These are phyloP conservation scores for Aciculosporium take DNA, from an alignment of 2,329 filamentous ascomycete genomes.

Conservation along the genomic window DNA sequence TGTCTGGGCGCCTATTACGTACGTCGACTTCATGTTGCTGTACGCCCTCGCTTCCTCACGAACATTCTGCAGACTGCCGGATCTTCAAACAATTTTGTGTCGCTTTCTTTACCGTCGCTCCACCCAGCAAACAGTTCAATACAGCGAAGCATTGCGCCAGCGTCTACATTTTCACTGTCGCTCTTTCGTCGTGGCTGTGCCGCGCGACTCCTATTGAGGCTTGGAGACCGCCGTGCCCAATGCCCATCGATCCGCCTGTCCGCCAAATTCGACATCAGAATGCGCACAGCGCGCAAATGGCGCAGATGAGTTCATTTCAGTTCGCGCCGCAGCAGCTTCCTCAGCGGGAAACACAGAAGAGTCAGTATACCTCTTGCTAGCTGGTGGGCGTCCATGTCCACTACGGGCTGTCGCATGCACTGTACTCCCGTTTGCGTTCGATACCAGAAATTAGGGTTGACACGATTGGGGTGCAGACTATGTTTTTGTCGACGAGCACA, in stretches of 20 bases:
- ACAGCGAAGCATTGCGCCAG: background rate
- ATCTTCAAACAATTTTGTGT: background rate
- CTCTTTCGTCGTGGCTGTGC: background rate
- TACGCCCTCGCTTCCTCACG: background rate
- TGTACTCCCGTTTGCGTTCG: background rate
- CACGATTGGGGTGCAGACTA: conserved; percentile 43
- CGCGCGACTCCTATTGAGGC: background rate
- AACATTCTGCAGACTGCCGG: background rate
- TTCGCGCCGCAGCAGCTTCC: conserved; percentile 49
- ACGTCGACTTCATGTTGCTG: conserved; percentile 17
- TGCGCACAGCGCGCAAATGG: conserved; percentile 30
- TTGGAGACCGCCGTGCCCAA: conserved; percentile 18
- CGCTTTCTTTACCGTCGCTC: background rate
- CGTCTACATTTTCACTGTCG: background rate
- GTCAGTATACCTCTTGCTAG: conserved; percentile 34
- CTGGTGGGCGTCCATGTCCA: conserved; percentile 8
- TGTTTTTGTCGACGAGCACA: conserved; percentile 98
- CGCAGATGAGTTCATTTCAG: conserved; percentile 53
- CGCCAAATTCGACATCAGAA: conserved; percentile 52
- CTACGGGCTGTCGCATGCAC: background rate
- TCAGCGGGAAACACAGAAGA: conserved; percentile 66
- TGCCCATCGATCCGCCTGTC: conserved; percentile 47
- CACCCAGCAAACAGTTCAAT: background rate
- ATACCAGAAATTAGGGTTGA: background rate
- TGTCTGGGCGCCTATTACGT: conserved; percentile 5